Base-by-base conservation (phyloP, 1,139 yeast species). In the Magnusiomyces magnusii region DNA sequence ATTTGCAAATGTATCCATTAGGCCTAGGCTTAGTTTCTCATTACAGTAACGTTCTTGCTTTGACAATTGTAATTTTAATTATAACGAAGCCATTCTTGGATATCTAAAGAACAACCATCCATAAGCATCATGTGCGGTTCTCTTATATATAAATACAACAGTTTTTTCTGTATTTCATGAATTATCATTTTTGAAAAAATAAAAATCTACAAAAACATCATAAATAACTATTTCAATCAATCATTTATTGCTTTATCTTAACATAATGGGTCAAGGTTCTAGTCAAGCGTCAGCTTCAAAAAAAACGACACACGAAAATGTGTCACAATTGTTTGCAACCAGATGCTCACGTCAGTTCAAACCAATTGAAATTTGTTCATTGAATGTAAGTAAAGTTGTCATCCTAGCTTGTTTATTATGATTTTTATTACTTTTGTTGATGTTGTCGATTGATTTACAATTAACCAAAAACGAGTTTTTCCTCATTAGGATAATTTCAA, bases 331-430 rank as follows among this genome's bases (percentile, higher is more conserved):
- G 25, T 78, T 78, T 64, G 68, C 75, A 5, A 71, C 67, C 57
- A 68, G 71, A 28, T 75, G 78, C 55, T 73, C 74, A 0, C 68
- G 69, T 25, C 71, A 67, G 50, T 73, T 74, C 61, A 65, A 70
- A 36, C 75, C 77, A 2, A 74, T 78, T 53, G 81, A 78, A 61
- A 64, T 78, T 13, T 69, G 72, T 63, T 69, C 76, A 0, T 64
- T 77, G 31, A 74, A 73, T 65, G 66, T 65, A 55, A 7, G 62
- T 44, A 31, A 31, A 13, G 7, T 7, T 31, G 13, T 17, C 25
- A 50, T 25, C 17, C 7, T 49, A 24, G 17, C 17, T 9, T 31
- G 42, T n/a, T 39, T 41, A 27, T 23, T 9, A 47, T 52, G 34
- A 2, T 17, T n/a, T 21, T n/a, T 27, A 41, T 34, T 21, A 53